A percentile compares a stretch with the other conserved stretches of the same genome.
Evolutionary conservation across 73 alveolate genomes (phyloP).

Genomic region (Blepharisma japonicum): DNA sequence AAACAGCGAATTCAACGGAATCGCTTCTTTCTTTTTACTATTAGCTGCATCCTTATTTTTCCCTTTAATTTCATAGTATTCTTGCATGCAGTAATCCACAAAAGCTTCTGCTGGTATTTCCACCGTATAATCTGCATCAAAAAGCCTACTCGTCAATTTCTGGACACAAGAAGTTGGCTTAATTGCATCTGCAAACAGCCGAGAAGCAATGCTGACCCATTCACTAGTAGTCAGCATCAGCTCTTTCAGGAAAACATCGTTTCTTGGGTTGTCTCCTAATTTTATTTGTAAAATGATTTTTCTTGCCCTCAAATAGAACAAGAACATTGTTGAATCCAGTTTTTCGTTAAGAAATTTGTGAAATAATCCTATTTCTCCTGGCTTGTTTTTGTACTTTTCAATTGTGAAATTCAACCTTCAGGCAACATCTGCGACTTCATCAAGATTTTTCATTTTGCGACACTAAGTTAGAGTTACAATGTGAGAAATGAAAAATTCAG

Average conservation of each 20-base stretch:
- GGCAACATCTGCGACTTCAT: constrained; percentile 17
- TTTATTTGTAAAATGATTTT: constrained; percentile 12
- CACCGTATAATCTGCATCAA: constrained; percentile 6
- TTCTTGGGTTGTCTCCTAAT: constrained; percentile 12
- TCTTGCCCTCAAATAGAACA: background rate
- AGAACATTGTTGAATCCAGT: background rate
- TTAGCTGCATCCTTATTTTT: background rate
- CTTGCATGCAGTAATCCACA: background rate
- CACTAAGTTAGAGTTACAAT: constrained; percentile 19
- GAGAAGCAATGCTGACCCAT: constrained; percentile 16
- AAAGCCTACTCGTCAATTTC: background rate
- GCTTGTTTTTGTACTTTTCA: background rate
- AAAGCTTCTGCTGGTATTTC: constrained; percentile 9
- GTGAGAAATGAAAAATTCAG: background rate
- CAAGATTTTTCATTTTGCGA: background rate
- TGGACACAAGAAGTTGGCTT: constrained; percentile 16
- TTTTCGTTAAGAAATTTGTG: constrained; percentile 22
- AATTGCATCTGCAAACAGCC: background rate
- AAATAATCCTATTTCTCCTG: background rate
- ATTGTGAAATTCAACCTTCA: background rate
- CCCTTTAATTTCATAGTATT: background rate
- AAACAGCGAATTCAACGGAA: too few species aligned
- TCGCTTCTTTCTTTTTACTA: background rate
- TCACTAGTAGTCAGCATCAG: background rate
- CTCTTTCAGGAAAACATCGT: background rate